Base-by-base conservation (phyloP, 108 stramenopile genomes). In the Parmales sp. region DNA sequence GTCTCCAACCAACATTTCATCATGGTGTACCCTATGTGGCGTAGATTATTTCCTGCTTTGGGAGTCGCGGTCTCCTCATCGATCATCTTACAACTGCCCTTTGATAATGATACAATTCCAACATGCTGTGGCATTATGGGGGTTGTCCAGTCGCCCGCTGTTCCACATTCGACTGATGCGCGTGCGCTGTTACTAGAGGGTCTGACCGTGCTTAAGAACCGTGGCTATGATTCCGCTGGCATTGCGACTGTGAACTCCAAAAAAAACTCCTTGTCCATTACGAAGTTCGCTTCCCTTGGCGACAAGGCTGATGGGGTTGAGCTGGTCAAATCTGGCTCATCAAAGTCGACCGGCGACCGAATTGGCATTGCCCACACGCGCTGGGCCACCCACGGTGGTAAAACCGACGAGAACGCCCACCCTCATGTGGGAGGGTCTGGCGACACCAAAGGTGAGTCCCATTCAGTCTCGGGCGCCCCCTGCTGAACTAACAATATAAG, bases 311-410 rank as follows among this genome's bases (percentile, higher is more conserved):
- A 95, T 76, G 82, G 89, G 51, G 86, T 97, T 64, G 88, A 92
- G 38, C 75, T 95, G 64, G 91, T 96, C 38, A 68, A 79, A 29
- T 65, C 77, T 38, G 84, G 86, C 48, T 82, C 88, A 9, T 63
- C 64, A 26, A 45, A n/a, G 29, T 82, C 85, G 41, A 67, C 45
- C 8, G 87, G 88, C 13, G 93, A 96, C 69, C 45, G 69, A 43
- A 78, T 95, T 28, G 96, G 96, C 48, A 97, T 99, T 69, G 99
- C 94, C 6, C 97, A 98, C 80, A 98, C 99, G 5, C 95, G 99
- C 25, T 99, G 98, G 98, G 96, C 98, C 9, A 99, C 98, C 1
- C 93, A 95, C 72, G 98, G 98, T 69, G 96, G 95, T 29, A 97
- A 97, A 69, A 99, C 94, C 5, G 97, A 97, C 69, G 83, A 83